Percentiles rank a stretch among this genome's conserved stretches.
Evolutionary conservation across 2,329 filamentous ascomycete species (phyloP).

Genomic region (Paraconiothyrium brasiliense): DNA sequence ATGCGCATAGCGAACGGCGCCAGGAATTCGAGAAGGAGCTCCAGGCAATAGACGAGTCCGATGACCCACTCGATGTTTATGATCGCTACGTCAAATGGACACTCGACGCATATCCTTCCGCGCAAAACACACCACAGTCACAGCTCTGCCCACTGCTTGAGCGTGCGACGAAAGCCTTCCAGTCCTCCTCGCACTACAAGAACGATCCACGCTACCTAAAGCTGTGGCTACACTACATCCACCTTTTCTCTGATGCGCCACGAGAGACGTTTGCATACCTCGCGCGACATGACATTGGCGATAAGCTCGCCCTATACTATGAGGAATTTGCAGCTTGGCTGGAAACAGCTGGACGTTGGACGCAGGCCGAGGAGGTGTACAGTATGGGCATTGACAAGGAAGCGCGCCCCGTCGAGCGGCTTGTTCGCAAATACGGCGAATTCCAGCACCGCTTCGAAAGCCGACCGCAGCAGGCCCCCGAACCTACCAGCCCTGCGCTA

Average conservation of each 20-base stretch:
- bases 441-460: slow-evolving; percentile 84
- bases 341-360: slow-evolving; percentile 83
- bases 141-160: slow-evolving; percentile 89
- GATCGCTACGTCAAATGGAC: slow-evolving; percentile 98
- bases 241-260: slow-evolving; percentile 90
- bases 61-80: slow-evolving; percentile 94
- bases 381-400: slow-evolving; percentile 88
- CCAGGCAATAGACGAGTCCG: slow-evolving; percentile 79
- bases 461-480: slow-evolving; percentile 67
- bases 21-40: slow-evolving; percentile 89
- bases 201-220: slow-evolving; percentile 95
- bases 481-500: slow-evolving; percentile 86
- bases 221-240: slow-evolving; percentile 93
- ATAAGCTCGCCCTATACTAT: slow-evolving; percentile 89
- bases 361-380: slow-evolving; percentile 93
- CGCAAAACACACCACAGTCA: slow-evolving; percentile 91
- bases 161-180: slow-evolving; percentile 89
- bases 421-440: slow-evolving; percentile 90
- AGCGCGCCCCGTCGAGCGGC: slow-evolving; percentile 80
- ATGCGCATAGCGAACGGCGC: slow-evolving; percentile 80
- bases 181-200: slow-evolving; percentile 86
- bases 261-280: slow-evolving; percentile 93
- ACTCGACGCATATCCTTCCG: slow-evolving; percentile 90
- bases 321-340: slow-evolving; percentile 97
- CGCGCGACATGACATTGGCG: slow-evolving; percentile 86